These are phyloP conservation scores for Senna tora DNA, from an alignment of 306 rosid genomes.

Conservation along the genomic window DNA sequence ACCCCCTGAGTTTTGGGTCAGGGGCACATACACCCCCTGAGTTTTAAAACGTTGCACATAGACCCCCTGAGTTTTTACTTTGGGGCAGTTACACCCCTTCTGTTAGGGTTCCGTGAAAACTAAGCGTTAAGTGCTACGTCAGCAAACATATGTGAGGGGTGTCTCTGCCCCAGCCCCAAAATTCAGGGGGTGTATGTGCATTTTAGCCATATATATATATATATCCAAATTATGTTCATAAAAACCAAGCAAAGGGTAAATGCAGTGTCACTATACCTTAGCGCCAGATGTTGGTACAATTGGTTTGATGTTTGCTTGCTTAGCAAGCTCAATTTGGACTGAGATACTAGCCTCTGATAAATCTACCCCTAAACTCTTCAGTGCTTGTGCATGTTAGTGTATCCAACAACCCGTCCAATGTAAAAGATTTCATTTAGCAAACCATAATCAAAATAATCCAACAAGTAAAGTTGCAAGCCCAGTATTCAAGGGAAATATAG, in stretches of 20 bases:
- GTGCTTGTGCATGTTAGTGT: slow-evolving; percentile 85
- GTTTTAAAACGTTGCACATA: too few species aligned
- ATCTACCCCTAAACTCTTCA: slow-evolving; percentile 95
- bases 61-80: too few species aligned
- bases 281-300: slow-evolving; percentile 47
- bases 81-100: too few species aligned
- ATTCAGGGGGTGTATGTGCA: too few species aligned
- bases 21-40: too few species aligned
- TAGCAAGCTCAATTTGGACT: slow-evolving; percentile 90
- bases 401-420: slow-evolving; percentile 72
- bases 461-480: slow-evolving; percentile 17
- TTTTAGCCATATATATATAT: too few species aligned
- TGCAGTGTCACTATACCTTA: slow-evolving; percentile 54
- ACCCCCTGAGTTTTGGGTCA: too few species aligned
- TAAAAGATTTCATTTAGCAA: slow-evolving; percentile 26
- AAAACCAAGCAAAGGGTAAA: slow-evolving; percentile 5
- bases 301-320: slow-evolving; percentile 54
- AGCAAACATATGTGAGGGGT: too few species aligned
- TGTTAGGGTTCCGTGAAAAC: too few species aligned
- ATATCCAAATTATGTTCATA: background rate
- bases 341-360: slow-evolving; percentile 91
- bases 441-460: slow-evolving; percentile 25
- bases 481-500: background rate
- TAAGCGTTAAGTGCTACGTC: too few species aligned
- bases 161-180: too few species aligned